These are phyloP conservation scores for Purshia tridentata DNA, from an alignment of 306 rosid species.

Conservation along the genomic window DNA sequence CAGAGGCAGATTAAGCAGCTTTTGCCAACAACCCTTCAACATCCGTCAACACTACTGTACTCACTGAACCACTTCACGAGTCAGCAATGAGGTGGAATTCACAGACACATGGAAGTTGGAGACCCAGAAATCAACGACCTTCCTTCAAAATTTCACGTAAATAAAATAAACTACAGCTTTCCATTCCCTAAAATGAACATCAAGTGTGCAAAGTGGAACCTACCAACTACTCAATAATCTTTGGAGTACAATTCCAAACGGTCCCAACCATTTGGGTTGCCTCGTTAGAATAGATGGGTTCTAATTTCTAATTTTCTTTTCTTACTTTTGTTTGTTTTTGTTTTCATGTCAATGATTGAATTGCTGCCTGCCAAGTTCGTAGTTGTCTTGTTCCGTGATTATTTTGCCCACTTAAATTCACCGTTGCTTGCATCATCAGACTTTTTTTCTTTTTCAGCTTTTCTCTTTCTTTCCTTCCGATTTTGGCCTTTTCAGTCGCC, in stretches of 20 bases:
- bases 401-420: background rate
- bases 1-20: conserved; percentile 7
- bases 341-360: background rate
- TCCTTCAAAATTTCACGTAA: no score
- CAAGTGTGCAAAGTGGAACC: background rate
- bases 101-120: no score
- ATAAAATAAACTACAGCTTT: no score
- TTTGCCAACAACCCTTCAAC: conserved; percentile 32
- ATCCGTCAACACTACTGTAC: conserved; percentile 1
- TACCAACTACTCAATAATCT: background rate
- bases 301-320: background rate
- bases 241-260: background rate
- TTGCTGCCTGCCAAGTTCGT: background rate
- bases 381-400: background rate
- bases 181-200: no score
- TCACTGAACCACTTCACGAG: background rate
- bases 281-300: background rate
- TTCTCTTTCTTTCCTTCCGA: conserved; percentile 3
- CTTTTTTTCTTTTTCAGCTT: background rate
- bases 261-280: conserved; percentile 1
- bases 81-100: no score
- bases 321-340: background rate
- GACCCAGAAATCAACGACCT: no score
- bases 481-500: background rate
- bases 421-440: background rate